Evolutionary conservation across 345 rosid genomes (phyloP).

Genomic region (Gossypium thurberi): DNA sequence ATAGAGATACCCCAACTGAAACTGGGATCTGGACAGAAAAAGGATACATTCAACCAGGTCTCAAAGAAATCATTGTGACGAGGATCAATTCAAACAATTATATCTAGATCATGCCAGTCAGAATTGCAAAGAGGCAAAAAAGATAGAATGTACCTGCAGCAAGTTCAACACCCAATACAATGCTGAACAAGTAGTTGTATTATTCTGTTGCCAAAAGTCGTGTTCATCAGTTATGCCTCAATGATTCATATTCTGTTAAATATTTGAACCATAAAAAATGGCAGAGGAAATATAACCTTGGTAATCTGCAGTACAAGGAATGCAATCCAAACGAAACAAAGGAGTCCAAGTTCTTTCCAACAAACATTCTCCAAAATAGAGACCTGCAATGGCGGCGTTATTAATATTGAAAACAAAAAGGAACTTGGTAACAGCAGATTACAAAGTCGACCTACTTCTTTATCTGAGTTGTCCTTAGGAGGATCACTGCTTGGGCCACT

Average conservation of each 20-base stretch:
- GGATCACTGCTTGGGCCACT: slow-evolving; percentile 34
- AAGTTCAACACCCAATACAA: slow-evolving; percentile 59
- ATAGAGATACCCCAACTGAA: slow-evolving; percentile 53
- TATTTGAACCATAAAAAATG: neutral
- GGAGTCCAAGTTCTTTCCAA: slow-evolving; percentile 86
- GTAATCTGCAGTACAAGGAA: slow-evolving; percentile 60
- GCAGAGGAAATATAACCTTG: slow-evolving; percentile 38
- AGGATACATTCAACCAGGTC: neutral
- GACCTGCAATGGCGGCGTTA: slow-evolving; percentile 32
- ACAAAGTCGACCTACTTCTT: slow-evolving; percentile 18
- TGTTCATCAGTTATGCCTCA: slow-evolving; percentile 14
- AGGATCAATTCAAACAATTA: neutral
- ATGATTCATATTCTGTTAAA: neutral
- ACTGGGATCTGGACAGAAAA: slow-evolving; percentile 50
- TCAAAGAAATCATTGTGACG: neutral
- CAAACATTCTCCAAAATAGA: slow-evolving; percentile 51
- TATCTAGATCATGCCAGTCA: neutral
- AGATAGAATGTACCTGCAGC: slow-evolving; percentile 39
- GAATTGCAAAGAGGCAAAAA: neutral
- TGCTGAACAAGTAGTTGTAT: slow-evolving; percentile 48
- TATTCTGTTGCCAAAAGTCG: slow-evolving; percentile 35
- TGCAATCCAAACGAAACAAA: slow-evolving; percentile 66
- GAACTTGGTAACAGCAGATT: neutral
- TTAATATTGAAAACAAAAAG: neutral
- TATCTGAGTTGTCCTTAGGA: slow-evolving; percentile 27